phyloP scores from a whole-genome alignment of 164 flowering plant genomes.

The Vitis labrusca region DNA sequence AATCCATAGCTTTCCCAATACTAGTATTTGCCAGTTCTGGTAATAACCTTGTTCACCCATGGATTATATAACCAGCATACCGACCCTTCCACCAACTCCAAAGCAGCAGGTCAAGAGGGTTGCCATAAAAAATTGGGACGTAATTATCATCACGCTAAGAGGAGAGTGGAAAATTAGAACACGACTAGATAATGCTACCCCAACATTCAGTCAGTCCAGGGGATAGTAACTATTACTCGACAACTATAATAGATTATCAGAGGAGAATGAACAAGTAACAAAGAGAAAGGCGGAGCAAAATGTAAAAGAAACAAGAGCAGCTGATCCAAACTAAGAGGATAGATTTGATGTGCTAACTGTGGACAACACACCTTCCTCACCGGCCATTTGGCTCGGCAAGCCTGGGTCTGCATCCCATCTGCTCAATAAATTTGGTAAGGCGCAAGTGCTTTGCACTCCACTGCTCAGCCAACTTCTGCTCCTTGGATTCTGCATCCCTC shows the following conservation, averaged over 20 bases:
- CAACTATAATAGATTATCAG: constrained; percentile 2
- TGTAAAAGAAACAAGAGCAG: neutral
- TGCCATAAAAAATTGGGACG: neutral
- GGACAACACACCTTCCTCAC: constrained; percentile 16
- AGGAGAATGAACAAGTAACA: constrained; percentile 13
- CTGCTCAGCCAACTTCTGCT: constrained; percentile 77
- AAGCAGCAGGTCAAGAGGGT: neutral
- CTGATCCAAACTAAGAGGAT: neutral
- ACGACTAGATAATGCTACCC: constrained; percentile 4
- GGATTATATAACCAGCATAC: neutral
- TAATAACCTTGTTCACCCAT: neutral
- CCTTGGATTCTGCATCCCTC: constrained; percentile 87
- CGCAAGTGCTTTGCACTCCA: constrained; percentile 71
- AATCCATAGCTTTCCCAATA: no score
- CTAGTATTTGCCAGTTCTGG: neutral
- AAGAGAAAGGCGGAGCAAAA: neutral
- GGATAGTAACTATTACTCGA: constrained; percentile 1
- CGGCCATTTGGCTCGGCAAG: constrained; percentile 46
- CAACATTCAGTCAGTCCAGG: constrained; percentile 1
- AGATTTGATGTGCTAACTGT: neutral
- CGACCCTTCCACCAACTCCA: neutral
- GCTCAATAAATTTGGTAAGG: constrained; percentile 68
- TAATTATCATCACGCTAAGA: neutral
- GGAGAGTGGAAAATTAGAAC: neutral
- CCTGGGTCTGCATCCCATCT: constrained; percentile 54